Evolutionary conservation across 805 yeast species (phyloP).

Genomic region (Pichia nakasei): DNA sequence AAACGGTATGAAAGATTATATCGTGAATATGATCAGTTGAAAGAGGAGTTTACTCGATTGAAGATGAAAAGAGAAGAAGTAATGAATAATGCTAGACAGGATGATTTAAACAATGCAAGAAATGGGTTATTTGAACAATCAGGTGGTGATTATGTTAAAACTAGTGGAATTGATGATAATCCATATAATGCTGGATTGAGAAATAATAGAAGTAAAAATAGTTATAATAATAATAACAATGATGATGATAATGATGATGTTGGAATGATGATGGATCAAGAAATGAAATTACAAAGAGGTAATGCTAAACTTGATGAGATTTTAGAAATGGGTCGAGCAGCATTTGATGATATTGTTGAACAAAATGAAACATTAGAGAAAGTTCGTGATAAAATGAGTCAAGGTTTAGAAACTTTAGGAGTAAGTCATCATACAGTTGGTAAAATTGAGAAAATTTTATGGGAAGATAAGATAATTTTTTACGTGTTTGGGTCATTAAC

Average conservation of each 20-base stretch:
- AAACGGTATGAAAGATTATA: constrained; percentile 54
- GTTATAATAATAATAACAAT: constrained; percentile 15
- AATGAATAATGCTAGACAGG: constrained; percentile 37
- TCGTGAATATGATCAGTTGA: constrained; percentile 36
- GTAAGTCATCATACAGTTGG: constrained; percentile 79
- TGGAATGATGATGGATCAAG: constrained; percentile 63
- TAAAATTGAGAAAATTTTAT: constrained; percentile 69
- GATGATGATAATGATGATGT: constrained; percentile 35
- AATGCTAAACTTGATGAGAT: constrained; percentile 82
- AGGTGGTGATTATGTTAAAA: constrained; percentile 13
- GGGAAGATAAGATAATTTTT: constrained; percentile 80
- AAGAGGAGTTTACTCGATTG: constrained; percentile 43
- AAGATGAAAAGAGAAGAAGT: constrained; percentile 47
- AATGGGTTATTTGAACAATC: constrained; percentile 27
- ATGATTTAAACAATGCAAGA: constrained; percentile 25
- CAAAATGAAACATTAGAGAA: constrained; percentile 66
- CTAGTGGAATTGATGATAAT: constrained; percentile 30
- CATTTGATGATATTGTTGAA: constrained; percentile 77
- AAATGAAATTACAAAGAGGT: constrained; percentile 49
- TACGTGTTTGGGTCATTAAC: constrained; percentile 62
- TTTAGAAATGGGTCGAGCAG: constrained; percentile 78
- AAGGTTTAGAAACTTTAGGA: constrained; percentile 72
- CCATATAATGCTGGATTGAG: constrained; percentile 33
- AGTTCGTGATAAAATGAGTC: constrained; percentile 56
- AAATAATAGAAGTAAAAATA: constrained; percentile 1